These are phyloP conservation scores for Scenedesmus sp. DNA, from an alignment of 163 green algal species.

Conservation along the genomic window DNA sequence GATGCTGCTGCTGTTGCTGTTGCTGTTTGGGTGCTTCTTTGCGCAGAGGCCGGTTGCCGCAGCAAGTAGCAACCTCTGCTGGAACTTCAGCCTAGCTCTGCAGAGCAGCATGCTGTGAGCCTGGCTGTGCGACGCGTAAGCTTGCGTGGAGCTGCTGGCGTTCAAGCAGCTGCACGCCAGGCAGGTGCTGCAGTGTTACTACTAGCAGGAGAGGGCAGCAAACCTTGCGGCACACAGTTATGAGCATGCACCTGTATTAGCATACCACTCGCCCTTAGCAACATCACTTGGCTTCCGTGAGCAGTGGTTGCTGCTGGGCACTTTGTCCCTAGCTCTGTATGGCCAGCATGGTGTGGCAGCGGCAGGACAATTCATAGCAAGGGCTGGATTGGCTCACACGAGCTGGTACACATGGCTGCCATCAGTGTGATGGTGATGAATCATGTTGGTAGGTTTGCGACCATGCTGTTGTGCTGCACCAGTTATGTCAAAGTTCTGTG, in stretches of 20 bases:
- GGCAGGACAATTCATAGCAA: not conserved
- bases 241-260: not conserved
- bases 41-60: not conserved
- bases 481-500: not conserved
- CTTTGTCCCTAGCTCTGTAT: not conserved
- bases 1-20: no score
- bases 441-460: not conserved
- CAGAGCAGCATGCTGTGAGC: conserved; percentile 44
- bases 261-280: not conserved
- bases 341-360: not conserved
- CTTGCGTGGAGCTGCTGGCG: not conserved
- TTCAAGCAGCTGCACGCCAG: not conserved
- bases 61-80: conserved; percentile 14
- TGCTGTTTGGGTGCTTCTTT: not conserved
- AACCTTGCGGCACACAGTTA: not conserved
- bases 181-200: not conserved
- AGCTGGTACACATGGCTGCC: not conserved
- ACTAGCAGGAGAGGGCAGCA: not conserved
- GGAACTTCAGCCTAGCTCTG: conserved; percentile 38
- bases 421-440: not conserved
- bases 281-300: not conserved
- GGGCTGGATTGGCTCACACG: not conserved
- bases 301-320: not conserved
- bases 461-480: not conserved
- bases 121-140: not conserved